These are phyloP conservation scores for Coemansia biformis DNA, from an alignment of 192 early-diverging fungal species.

Conservation along the genomic window DNA sequence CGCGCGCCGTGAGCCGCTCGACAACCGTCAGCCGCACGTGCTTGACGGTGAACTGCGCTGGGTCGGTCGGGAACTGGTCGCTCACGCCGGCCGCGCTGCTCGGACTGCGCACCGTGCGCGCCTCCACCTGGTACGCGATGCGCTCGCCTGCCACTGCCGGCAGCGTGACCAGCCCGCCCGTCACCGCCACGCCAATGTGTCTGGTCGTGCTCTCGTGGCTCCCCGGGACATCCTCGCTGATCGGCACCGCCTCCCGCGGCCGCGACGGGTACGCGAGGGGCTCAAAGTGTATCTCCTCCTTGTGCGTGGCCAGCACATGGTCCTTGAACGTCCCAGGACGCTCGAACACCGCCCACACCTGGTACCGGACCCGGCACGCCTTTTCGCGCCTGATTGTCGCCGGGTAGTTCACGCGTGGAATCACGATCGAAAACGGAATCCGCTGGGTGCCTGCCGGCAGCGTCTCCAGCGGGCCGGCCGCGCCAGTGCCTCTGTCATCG, in stretches of 20 bases:
- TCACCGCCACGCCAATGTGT: conserved; percentile 14
- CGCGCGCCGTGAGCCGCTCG: conserved; percentile 27
- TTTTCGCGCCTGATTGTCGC: conserved; percentile 21
- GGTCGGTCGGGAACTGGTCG: background rate
- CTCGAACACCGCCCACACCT: conserved; percentile 31
- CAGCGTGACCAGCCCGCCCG: conserved; percentile 10
- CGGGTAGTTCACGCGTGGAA: conserved; percentile 36
- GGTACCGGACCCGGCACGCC: conserved; percentile 27
- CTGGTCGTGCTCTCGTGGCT: background rate
- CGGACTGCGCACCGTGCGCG: conserved; percentile 1
- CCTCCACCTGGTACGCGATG: conserved; percentile 19
- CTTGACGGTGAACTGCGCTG: conserved; percentile 4
- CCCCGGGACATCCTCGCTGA: conserved; percentile 4
- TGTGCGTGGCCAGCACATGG: conserved; percentile 13
- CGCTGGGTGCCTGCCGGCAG: conserved; percentile 26
- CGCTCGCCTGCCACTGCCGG: conserved; percentile 37
- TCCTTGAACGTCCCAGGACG: conserved; percentile 23
- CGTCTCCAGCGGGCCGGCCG: conserved; percentile 2
- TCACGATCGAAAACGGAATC: conserved; percentile 27
- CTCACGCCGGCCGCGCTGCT: background rate
- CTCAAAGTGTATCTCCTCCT: conserved; percentile 25
- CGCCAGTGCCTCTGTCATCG: background rate
- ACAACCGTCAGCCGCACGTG: conserved; percentile 16
- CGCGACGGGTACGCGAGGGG: conserved; percentile 25
- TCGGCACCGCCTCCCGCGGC: conserved; percentile 1